phyloP scores from a whole-genome alignment of 176 grass and related monocot genomes.

The Oryza officinalis region DNA sequence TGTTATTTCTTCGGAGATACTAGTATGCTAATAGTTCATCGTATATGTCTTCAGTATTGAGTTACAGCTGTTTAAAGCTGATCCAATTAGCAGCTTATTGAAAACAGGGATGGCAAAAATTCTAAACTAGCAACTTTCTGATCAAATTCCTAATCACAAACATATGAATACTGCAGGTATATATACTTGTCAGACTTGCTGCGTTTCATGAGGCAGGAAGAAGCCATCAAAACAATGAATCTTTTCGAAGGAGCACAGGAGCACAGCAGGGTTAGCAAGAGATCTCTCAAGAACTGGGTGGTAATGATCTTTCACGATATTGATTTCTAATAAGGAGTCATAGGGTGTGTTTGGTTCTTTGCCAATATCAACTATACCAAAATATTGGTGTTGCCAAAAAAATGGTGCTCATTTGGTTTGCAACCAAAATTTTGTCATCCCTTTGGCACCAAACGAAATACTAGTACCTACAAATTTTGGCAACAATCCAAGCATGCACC shows the following conservation, averaged over 20 bases:
- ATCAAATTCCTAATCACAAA: background rate
- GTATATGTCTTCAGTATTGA: background rate
- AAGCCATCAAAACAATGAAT: conserved; percentile 63
- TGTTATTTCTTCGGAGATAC: background rate
- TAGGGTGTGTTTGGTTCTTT: too few relatives aligned
- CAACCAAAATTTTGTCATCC: too few relatives aligned
- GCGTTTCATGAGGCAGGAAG: conserved; percentile 75
- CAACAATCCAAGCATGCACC: too few relatives aligned
- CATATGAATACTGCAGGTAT: conserved; percentile 52
- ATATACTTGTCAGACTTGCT: conserved; percentile 81
- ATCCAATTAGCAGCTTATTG: too few relatives aligned
- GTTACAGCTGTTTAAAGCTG: background rate
- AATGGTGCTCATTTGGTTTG: too few relatives aligned
- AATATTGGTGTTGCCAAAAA: too few relatives aligned
- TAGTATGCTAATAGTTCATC: background rate
- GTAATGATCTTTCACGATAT: conserved; percentile 54
- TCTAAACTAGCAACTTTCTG: background rate
- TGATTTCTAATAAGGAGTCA: conserved; percentile 11
- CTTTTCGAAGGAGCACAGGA: conserved; percentile 86
- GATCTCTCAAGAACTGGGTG: conserved; percentile 90
- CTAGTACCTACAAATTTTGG: too few relatives aligned
- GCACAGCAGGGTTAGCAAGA: conserved; percentile 67
- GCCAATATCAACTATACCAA: too few relatives aligned
- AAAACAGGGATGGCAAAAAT: background rate
- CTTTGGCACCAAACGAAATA: too few relatives aligned